phyloP scores from a whole-genome alignment of 2,329 filamentous ascomycete species.

The Helminthosporium solani region DNA sequence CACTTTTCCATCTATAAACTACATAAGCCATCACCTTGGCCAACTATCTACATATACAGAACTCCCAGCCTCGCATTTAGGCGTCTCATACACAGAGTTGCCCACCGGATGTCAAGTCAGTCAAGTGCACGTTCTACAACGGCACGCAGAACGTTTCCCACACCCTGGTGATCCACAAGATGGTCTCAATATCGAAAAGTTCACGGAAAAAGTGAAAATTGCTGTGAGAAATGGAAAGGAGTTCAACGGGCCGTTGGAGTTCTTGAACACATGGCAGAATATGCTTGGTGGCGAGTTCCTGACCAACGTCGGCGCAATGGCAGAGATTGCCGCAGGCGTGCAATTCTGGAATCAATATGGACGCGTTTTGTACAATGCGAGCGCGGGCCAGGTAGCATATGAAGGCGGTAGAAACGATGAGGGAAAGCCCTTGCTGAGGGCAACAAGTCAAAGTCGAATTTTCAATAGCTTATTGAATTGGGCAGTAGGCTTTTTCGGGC shows the following conservation, averaged over 20 bases:
- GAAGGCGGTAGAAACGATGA: slow-evolving; percentile 50
- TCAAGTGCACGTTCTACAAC: slow-evolving; percentile 56
- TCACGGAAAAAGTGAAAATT: slow-evolving; percentile 52
- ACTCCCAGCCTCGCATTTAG: slow-evolving; percentile 50
- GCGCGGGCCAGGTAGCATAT: slow-evolving; percentile 51
- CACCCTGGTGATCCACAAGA: slow-evolving; percentile 48
- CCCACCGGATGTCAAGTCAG: slow-evolving; percentile 59
- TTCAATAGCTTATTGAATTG: slow-evolving; percentile 56
- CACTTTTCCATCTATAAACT: slow-evolving; percentile 34
- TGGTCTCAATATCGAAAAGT: slow-evolving; percentile 51
- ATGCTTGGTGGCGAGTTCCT: slow-evolving; percentile 47
- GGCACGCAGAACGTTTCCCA: slow-evolving; percentile 57
- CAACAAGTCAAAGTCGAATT: slow-evolving; percentile 57
- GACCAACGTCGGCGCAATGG: slow-evolving; percentile 52
- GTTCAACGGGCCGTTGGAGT: slow-evolving; percentile 52
- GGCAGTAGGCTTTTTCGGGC: slow-evolving; percentile 56
- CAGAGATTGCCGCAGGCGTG: slow-evolving; percentile 53
- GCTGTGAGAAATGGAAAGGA: slow-evolving; percentile 43
- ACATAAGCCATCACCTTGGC: slow-evolving; percentile 48
- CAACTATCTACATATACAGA: slow-evolving; percentile 51
- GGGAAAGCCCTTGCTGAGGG: slow-evolving; percentile 55
- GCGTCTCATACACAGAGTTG: slow-evolving; percentile 50
- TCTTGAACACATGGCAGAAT: slow-evolving; percentile 57
- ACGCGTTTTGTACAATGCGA: slow-evolving; percentile 54
- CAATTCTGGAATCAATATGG: slow-evolving; percentile 58